A percentile compares a stretch with the other conserved stretches of the same genome.
Conservation (phyloP, 2,329 filamentous ascomycete species). For the Fusarium nematophilum region DNA sequence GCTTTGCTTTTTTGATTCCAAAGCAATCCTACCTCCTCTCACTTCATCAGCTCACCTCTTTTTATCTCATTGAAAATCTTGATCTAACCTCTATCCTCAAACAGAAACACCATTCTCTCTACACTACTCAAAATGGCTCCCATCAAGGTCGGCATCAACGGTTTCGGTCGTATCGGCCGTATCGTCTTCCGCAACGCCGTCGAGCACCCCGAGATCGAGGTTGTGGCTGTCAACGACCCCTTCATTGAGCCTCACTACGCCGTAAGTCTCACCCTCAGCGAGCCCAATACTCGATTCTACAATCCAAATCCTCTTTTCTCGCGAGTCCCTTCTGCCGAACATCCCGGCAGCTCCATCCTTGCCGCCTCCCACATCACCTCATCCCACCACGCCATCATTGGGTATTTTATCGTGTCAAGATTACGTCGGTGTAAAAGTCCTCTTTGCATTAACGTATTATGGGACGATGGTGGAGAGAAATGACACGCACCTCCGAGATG, state of each 20-base stretch:
- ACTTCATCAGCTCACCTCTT: not conserved
- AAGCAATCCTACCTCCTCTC: conserved; percentile 7
- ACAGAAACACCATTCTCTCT: conserved; percentile 25
- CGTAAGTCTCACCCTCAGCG: conserved; percentile 71
- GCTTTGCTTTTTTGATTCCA: conserved; percentile 15
- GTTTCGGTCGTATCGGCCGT: conserved; percentile 99
- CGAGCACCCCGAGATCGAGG: conserved; percentile 87
- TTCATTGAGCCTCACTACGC: conserved; percentile 99
- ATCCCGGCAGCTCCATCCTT: no score
- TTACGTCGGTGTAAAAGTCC: no score
- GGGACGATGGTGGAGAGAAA: no score
- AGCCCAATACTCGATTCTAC: not conserved
- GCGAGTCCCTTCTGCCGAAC: no score
- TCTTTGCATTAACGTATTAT: no score
- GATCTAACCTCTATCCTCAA: conserved; percentile 25
- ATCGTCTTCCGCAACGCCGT: conserved; percentile 99
- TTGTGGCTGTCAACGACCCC: conserved; percentile 98
- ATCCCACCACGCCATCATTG: no score
- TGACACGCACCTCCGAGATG: no score
- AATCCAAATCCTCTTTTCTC: no score
- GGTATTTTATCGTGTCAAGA: no score
- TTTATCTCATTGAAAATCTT: conserved; percentile 3
- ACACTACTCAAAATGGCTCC: conserved; percentile 54
- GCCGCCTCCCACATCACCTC: no score
- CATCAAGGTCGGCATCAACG: conserved; percentile 96